Evolutionary conservation across 2,329 filamentous ascomycete genomes (phyloP).

Genomic region (Cercospora sp.): DNA sequence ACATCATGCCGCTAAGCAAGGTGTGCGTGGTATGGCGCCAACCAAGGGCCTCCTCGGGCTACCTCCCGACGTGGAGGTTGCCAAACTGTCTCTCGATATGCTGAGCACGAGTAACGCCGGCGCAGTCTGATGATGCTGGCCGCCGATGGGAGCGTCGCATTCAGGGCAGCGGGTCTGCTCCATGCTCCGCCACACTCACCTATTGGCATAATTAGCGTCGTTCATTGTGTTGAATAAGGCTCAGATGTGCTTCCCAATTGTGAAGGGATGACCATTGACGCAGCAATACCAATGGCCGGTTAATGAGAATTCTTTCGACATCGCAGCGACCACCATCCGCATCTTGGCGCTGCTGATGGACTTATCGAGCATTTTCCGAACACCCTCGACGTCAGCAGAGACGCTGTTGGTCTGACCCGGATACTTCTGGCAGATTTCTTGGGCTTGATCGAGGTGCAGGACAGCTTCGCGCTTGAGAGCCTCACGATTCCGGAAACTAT

Average conservation of each 20-base stretch:
- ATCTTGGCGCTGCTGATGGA: conserved; percentile 55
- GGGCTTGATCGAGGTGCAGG: conserved; percentile 32
- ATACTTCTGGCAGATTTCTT: conserved; percentile 33
- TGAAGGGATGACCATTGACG: conserved; percentile 55
- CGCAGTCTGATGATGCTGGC: conserved; percentile 53
- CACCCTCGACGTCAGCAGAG: conserved; percentile 47
- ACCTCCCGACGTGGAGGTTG: not conserved
- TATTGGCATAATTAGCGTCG: too few relatives aligned
- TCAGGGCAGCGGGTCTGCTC: conserved; percentile 62
- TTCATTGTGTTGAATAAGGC: too few relatives aligned
- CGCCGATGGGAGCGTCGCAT: conserved; percentile 61
- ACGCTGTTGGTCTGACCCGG: conserved; percentile 40
- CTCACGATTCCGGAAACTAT: not conserved
- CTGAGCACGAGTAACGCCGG: conserved; percentile 54
- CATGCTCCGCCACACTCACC: conserved; percentile 58
- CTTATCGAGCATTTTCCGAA: conserved; percentile 50
- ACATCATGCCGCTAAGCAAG: too few relatives aligned
- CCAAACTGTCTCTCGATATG: conserved; percentile 50
- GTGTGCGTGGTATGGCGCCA: too few relatives aligned
- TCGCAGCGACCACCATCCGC: conserved; percentile 51
- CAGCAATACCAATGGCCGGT: conserved; percentile 65
- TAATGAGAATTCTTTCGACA: conserved; percentile 45
- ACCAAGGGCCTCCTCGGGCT: too few relatives aligned
- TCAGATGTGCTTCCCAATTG: conserved; percentile 15
- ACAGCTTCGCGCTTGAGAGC: conserved; percentile 26